Base-by-base conservation (phyloP, 192 early-diverging fungal genomes). In the Phycomyces nitens region DNA sequence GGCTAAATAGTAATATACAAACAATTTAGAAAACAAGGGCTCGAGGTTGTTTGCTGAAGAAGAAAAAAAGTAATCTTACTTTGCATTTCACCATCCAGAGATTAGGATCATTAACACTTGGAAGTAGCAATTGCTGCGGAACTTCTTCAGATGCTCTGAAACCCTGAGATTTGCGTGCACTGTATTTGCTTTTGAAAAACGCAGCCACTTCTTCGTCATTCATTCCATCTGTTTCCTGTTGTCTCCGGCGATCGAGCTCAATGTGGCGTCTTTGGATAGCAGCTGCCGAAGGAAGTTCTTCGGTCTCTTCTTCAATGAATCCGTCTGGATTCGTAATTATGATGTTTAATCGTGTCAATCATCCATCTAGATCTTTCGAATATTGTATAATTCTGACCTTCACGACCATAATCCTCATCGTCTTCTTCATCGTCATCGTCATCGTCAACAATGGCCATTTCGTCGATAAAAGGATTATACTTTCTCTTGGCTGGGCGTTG, bases 71-170 rank as follows among this genome's bases (percentile, higher is more conserved):
- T 21, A n/a, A n/a, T 21, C 38, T 29, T 71, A 86, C 83, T 70
- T 84, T 85, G 72, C 94, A 96, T 55, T 84, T 76, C 56, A 93
- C 83, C 72, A 95, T 84, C 93, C 94, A 99, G 57, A 98, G 73
- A 60, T 91, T 90, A 53, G 97, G 95, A 68, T 96, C 92, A 53
- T 87, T 78, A 40, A 94, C 89, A 40, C 86, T 86, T 0, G 95
- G 93, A 58, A 95, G 80, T 18, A 96, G 82, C 60, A 95, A 73
- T 43, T 84, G 71, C 62, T 91, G 89, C 15, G 93, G 92, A 43
- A 90, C 83, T 49, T 85, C 77, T 55, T 84, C 79, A 34, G 73
- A 79, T 10, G 77, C 83, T 41, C 65, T 78, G 60, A 72, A 74
- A 54, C 66, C 65, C 52, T 76, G 71, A 5, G 71, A 65, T 60